These are phyloP conservation scores for Colletotrichum tropicale DNA, from an alignment of 2,329 filamentous ascomycete species.

Conservation along the genomic window DNA sequence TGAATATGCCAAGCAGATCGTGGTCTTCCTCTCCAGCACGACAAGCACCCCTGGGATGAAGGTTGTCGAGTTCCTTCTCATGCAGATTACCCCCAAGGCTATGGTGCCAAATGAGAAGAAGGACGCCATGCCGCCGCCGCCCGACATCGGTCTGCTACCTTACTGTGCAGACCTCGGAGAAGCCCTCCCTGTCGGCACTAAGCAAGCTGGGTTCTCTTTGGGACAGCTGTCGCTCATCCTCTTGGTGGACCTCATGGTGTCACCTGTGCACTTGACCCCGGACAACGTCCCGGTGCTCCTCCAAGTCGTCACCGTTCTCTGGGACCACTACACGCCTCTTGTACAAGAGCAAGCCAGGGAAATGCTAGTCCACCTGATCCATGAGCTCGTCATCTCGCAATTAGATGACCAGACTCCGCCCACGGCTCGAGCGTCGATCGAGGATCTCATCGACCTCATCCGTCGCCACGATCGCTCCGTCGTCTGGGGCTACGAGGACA, in stretches of 20 bases:
- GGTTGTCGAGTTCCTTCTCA: conserved; percentile 89
- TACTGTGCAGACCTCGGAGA: conserved; percentile 87
- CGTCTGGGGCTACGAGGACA: conserved; percentile 94
- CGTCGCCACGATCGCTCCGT: conserved; percentile 83
- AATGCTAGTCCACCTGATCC: conserved; percentile 97
- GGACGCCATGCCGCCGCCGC: conserved; percentile 69
- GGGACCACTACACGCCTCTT: conserved; percentile 95
- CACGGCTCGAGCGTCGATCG: conserved; percentile 74
- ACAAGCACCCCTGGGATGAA: conserved; percentile 77
- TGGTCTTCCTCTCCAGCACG: conserved; percentile 91
- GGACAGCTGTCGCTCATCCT: conserved; percentile 93
- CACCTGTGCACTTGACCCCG: conserved; percentile 78
- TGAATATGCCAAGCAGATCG: conserved; percentile 96
- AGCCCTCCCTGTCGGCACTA: conserved; percentile 85
- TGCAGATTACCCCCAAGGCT: conserved; percentile 92
- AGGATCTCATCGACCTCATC: conserved; percentile 86
- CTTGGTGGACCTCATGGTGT: conserved; percentile 94
- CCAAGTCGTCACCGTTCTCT: conserved; percentile 90
- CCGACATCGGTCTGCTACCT: conserved; percentile 76
- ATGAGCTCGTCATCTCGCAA: conserved; percentile 84
- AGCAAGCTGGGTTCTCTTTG: conserved; percentile 88
- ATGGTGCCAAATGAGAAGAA: conserved; percentile 93
- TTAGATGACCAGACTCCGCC: conserved; percentile 72
- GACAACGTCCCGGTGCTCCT: conserved; percentile 86
- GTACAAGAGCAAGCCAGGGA: conserved; percentile 97